These are phyloP conservation scores for Zasmidium angulare DNA, from an alignment of 2,329 filamentous ascomycete genomes.

Conservation along the genomic window DNA sequence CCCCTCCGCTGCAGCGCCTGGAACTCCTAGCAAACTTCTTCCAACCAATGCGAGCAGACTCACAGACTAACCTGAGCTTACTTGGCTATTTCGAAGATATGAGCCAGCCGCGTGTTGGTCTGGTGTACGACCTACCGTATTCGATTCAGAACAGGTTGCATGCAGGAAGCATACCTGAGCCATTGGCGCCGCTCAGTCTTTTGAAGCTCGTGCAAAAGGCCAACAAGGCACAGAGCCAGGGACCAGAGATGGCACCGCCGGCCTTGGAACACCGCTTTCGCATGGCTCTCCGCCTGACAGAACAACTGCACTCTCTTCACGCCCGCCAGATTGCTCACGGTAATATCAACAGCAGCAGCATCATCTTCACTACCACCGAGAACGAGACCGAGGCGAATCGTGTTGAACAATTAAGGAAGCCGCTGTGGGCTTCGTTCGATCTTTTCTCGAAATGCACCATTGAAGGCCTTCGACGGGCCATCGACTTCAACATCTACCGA, in stretches of 20 bases:
- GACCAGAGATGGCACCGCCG: slow-evolving; percentile 51
- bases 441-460: slow-evolving; percentile 62
- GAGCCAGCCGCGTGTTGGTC: slow-evolving; percentile 65
- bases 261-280: slow-evolving; percentile 74
- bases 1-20: slow-evolving; percentile 46
- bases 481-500: slow-evolving; percentile 60
- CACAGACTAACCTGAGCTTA: slow-evolving; percentile 54
- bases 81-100: slow-evolving; percentile 73
- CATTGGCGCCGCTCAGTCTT: slow-evolving; percentile 43
- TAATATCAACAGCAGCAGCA: slow-evolving; percentile 65
- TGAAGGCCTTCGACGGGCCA: slow-evolving; percentile 45
- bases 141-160: slow-evolving; percentile 40
- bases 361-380: slow-evolving; percentile 61
- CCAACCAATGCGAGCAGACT: slow-evolving; percentile 34
- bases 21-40: slow-evolving; percentile 39
- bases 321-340: slow-evolving; percentile 68
- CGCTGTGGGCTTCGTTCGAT: slow-evolving; percentile 72
- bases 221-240: slow-evolving; percentile 43
- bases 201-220: slow-evolving; percentile 49
- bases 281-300: slow-evolving; percentile 69
- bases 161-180: slow-evolving; percentile 41
- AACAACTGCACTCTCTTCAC: slow-evolving; percentile 73
- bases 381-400: slow-evolving; percentile 46
- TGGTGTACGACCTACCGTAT: slow-evolving; percentile 72
- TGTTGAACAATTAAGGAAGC: slow-evolving; percentile 61